A percentile compares a stretch with the other conserved stretches of the same genome.
phyloP scores from a whole-genome alignment of 2,329 filamentous ascomycete species.

The Colletotrichum liriopes region DNA sequence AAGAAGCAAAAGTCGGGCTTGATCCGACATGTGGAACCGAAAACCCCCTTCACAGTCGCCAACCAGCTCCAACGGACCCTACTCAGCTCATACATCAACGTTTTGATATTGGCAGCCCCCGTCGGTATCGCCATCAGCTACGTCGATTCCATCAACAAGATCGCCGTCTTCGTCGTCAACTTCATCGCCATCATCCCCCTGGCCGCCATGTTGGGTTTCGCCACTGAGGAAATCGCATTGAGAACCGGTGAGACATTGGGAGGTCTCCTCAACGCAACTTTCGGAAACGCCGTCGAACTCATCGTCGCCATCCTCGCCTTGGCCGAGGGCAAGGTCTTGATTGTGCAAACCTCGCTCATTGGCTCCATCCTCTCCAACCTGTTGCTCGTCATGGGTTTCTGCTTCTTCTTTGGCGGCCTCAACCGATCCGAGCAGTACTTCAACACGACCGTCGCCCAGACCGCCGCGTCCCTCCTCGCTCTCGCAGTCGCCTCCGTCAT shows the following conservation, averaged over 20 bases:
- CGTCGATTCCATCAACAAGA: constrained; percentile 66
- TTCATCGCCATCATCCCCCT: constrained; percentile 94
- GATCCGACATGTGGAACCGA: constrained; percentile 64
- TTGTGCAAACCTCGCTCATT: constrained; percentile 93
- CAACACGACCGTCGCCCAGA: constrained; percentile 93
- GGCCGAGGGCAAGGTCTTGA: constrained; percentile 79
- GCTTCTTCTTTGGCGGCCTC: constrained; percentile 89
- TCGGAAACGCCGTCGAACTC: constrained; percentile 90
- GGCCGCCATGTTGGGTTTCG: constrained; percentile 88
- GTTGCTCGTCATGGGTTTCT: constrained; percentile 90
- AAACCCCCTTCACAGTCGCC: constrained; percentile 70
- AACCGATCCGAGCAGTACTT: constrained; percentile 88
- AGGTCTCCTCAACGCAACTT: constrained; percentile 90
- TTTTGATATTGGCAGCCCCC: constrained; percentile 84
- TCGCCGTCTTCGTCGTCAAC: constrained; percentile 87
- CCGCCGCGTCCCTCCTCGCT: constrained; percentile 84
- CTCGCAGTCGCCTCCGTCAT: constrained; percentile 87
- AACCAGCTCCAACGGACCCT: constrained; percentile 83
- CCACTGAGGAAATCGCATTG: constrained; percentile 90
- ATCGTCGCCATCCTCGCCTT: constrained; percentile 92
- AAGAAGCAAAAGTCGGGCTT: constrained; percentile 58
- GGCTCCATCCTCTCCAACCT: constrained; percentile 94
- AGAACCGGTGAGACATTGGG: constrained; percentile 88
- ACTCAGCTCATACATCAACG: constrained; percentile 89
- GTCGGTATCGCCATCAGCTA: constrained; percentile 84